Evolutionary conservation across 108 stramenopile genomes (phyloP).

Genomic region (Cyclotella choctawhatcheeana): DNA sequence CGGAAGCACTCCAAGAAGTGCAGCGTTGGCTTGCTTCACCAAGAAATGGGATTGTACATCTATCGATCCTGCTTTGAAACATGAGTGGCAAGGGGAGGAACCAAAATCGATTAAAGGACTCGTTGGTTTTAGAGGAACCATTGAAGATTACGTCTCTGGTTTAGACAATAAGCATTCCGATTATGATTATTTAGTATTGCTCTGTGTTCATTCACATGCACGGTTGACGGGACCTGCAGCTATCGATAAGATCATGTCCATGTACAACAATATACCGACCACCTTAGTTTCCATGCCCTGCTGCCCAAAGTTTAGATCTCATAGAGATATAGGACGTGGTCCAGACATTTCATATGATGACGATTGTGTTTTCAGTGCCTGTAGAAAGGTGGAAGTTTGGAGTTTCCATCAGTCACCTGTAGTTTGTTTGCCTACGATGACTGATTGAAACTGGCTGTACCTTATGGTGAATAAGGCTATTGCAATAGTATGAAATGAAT

Average conservation of each 20-base stretch:
- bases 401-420: conserved; percentile 5
- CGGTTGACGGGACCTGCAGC: conserved; percentile 32
- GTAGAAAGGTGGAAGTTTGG: conserved; percentile 58
- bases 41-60: conserved; percentile 57
- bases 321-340: conserved; percentile 45
- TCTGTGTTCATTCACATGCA: conserved; percentile 68
- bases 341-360: conserved; percentile 58
- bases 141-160: conserved; percentile 52
- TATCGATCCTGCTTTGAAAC: conserved; percentile 55
- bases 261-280: conserved; percentile 37
- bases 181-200: conserved; percentile 45
- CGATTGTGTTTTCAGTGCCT: conserved; percentile 59
- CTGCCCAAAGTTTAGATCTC: conserved; percentile 51
- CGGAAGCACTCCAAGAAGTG: conserved; percentile 58
- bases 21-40: conserved; percentile 43
- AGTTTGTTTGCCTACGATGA: background rate
- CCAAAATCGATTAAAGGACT: conserved; percentile 38
- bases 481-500: too few species aligned
- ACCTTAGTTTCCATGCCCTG: conserved; percentile 57
- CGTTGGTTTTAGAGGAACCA: conserved; percentile 49
- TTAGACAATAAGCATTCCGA: background rate
- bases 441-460: too few species aligned
- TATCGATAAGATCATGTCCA: conserved; percentile 26
- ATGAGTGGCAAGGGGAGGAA: conserved; percentile 36
- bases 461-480: too few species aligned